Percentiles rank a stretch among this genome's conserved stretches.
Conservation (phyloP, 1,284 basidiomycete species). For the Ceratobasidium sp. region DNA sequence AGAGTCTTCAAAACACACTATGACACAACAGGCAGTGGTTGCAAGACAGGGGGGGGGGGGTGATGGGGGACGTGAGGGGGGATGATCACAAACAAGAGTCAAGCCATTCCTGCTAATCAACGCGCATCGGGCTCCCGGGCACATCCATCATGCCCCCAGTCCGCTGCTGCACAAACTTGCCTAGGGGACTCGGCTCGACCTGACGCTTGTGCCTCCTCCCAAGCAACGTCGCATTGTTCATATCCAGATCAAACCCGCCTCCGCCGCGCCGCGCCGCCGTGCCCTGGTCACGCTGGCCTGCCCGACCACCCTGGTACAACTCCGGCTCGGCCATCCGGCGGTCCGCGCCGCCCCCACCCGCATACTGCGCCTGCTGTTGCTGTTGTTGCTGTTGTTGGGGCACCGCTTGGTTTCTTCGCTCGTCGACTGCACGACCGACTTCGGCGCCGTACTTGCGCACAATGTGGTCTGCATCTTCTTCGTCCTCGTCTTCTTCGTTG, state of each 20-base stretch:
- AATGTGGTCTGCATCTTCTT: constrained; percentile 63
- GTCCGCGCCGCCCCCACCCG: constrained; percentile 57
- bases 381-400: constrained; percentile 53
- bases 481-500: constrained; percentile 92
- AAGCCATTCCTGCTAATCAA: constrained; percentile 17
- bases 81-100: not conserved
- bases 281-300: constrained; percentile 73
- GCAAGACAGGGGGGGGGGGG: not conserved
- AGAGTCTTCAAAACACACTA: constrained; percentile 21
- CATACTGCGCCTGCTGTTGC: constrained; percentile 53
- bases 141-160: constrained; percentile 23
- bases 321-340: constrained; percentile 57
- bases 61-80: not conserved
- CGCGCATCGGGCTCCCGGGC: constrained; percentile 40
- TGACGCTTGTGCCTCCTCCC: constrained; percentile 69
- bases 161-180: constrained; percentile 36
- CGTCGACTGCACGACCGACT: constrained; percentile 58
- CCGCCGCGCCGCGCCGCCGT: constrained; percentile 55
- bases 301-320: constrained; percentile 73
- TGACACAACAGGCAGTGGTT: constrained; percentile 12
- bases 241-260: constrained; percentile 79
- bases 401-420: constrained; percentile 47
- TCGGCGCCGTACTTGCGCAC: constrained; percentile 63
- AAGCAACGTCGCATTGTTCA: constrained; percentile 85
- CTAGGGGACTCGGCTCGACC: constrained; percentile 56